Base-by-base conservation (phyloP, 1,284 basidiomycete species). In the Ustilago vetiveriae region DNA sequence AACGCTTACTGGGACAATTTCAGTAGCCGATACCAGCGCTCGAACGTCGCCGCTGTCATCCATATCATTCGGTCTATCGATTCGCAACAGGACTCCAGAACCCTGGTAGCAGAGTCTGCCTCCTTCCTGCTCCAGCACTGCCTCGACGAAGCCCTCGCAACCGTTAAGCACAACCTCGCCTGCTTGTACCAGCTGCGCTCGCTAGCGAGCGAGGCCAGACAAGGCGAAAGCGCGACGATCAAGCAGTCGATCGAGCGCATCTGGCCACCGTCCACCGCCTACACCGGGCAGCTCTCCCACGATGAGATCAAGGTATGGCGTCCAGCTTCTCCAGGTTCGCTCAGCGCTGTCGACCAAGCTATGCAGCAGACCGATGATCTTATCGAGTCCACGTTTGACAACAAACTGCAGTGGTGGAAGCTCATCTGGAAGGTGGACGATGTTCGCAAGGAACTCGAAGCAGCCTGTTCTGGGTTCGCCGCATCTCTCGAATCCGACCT, bases 381-480 rank as follows among this genome's bases (percentile, higher is more conserved):
- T 43, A 53, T 79, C 42, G 73, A 75, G 29, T 36, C 44, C 4
- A 72, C 76, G 4, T 65, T 79, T 14, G 55, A 63, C 16, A 24
- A 26, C 9, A 60, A 66, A 17, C 53, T 79, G 53, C 65, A 77
- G 36, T 79, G 77, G 77, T 79, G 76, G 76, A 72, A 71, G 49
- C 49, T 79, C 13, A 36, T 67, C 6, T 75, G 76, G 71, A 76
- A 74, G 43, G 68, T 77, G 8, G 77, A 79, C 35, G 76, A 78
- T 41, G 56, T 79, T 23, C 51, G 76, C 16, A 57, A 72, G 32
- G 70, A 78, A 36, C 56, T 78, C 32, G 70, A 74, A 24, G 37
- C 53, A 2, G 68, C 76, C 1, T 71, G 73, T 29, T 57, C 59
- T 29, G 66, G 72, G 29, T 76, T 75, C 47, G 76, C 76, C 7